Evolutionary conservation across 257 asterid species (phyloP), one percentile per base, ranked within the genome.

Genomic region (Scutellaria baicalensis): DNA sequence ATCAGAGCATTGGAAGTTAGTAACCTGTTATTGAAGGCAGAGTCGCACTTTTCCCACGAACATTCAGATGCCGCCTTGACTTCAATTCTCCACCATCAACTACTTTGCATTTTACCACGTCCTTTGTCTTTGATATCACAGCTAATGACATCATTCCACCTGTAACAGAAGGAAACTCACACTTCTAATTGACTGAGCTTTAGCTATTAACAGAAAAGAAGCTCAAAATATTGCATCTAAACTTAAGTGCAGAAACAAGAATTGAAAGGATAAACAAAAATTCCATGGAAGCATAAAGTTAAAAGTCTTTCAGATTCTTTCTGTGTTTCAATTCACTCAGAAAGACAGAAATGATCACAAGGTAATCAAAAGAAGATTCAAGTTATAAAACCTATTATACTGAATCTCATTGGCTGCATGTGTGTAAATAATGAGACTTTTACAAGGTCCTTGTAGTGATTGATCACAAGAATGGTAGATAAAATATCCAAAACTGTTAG

Each of bases 71-170:
- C 12, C 99, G 84, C 75, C 99, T 89, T 52, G 99, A 93, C 76
- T 91, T 89, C 77, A 93, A 85, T 74, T 91, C 99, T 70, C 99
- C 97, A 56, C 99, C 99, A 78, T 93, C 99, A 76, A 87, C 78
- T 48, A 93, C 97, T 77, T 77, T 77, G 75, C 99, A 93, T 76
- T 83, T 86, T 20, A 93, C 99, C 50, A 80, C 59, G 63, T 89
- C 87, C 49, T 64, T 35, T 49, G 96, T 81, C 84, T 93, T 93
- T 55, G 97, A 89, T 76, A 79, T 84, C 82, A 93, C 97, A 74
- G 80, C 88, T 60, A 93, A 84, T 40, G 99, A 91, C 97, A 93
- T 93, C 99, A 93, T 93, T 65, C 99, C 99, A 75, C 98, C 97
- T 93, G 57, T 40, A 78, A 65, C 33, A 74, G 36, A 79, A 42